Conservation (phyloP, 2,329 filamentous ascomycete species). For the Cryphonectria nitschkei region DNA sequence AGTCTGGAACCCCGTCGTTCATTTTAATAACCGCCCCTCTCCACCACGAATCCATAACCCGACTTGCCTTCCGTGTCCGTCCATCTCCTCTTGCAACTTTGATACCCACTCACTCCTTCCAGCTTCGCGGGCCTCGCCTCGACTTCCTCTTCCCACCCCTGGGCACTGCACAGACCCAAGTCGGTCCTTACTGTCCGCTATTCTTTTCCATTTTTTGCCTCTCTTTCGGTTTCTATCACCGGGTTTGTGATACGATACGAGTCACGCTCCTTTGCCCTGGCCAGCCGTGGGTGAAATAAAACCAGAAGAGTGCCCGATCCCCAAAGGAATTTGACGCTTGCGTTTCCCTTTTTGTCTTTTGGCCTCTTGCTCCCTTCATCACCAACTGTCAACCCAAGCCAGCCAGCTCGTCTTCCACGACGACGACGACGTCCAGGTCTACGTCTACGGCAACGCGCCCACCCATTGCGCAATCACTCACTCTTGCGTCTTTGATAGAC, state of each 20-base stretch:
- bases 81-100: not conserved
- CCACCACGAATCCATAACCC: constrained; percentile 11
- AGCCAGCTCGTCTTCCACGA: not conserved
- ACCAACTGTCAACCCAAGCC: not conserved
- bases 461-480: constrained; percentile 38
- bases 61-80: not conserved
- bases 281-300: not conserved
- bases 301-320: not conserved
- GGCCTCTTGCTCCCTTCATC: not conserved
- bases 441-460: constrained; percentile 35
- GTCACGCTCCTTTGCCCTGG: constrained; percentile 12
- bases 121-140: constrained; percentile 1
- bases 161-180: constrained; percentile 1
- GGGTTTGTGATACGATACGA: constrained; percentile 11
- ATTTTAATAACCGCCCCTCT: constrained; percentile 23
- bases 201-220: constrained; percentile 2
- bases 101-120: constrained; percentile 7
- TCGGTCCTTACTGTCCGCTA: constrained; percentile 3
- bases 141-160: not conserved
- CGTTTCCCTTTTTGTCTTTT: constrained; percentile 2
- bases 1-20: constrained; percentile 15
- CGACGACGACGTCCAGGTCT: constrained; percentile 31
- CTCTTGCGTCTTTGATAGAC: constrained; percentile 59
- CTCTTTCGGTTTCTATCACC: constrained; percentile 8
- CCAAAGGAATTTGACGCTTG: constrained; percentile 2